Evolutionary conservation across 371 early-diverging fungal genomes (phyloP).

Genomic region (Lichtheimia ornata): DNA sequence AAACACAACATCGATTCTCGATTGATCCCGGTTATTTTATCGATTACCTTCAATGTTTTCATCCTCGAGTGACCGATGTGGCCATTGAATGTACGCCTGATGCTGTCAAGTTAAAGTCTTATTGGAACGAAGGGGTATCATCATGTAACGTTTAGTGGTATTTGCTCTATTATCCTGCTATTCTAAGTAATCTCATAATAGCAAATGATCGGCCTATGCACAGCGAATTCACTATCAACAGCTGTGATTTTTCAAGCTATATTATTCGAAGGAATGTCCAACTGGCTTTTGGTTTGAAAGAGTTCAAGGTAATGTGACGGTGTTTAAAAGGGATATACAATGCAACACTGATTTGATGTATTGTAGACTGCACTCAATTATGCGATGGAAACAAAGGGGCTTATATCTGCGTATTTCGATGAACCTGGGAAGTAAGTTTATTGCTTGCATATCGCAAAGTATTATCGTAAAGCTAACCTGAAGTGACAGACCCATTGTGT

Average conservation of each 20-base stretch:
- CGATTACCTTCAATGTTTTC: conserved; percentile 16
- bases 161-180: no score
- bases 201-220: conserved; percentile 16
- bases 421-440: conserved; percentile 19
- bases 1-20: conserved; percentile 13
- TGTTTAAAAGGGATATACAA: neutral
- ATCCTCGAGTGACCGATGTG: conserved; percentile 13
- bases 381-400: conserved; percentile 11
- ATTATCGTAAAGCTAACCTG: conserved; percentile 4
- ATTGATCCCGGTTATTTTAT: conserved; percentile 14
- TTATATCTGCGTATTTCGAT: conserved; percentile 14
- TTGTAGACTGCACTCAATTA: conserved; percentile 17
- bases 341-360: neutral
- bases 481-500: conserved; percentile 17
- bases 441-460: conserved; percentile 3
- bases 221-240: conserved; percentile 19
- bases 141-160: no score
- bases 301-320: conserved; percentile 14
- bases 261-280: conserved; percentile 10
- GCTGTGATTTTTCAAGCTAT: conserved; percentile 16
- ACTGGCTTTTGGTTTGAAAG: conserved; percentile 18
- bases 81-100: conserved; percentile 17
- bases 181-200: neutral
- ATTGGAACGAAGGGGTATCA: conserved; percentile 6
- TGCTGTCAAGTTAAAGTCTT: conserved; percentile 14